These are phyloP conservation scores for Asterophora parasitica DNA, from an alignment of 768 basidiomycete species.

Conservation along the genomic window DNA sequence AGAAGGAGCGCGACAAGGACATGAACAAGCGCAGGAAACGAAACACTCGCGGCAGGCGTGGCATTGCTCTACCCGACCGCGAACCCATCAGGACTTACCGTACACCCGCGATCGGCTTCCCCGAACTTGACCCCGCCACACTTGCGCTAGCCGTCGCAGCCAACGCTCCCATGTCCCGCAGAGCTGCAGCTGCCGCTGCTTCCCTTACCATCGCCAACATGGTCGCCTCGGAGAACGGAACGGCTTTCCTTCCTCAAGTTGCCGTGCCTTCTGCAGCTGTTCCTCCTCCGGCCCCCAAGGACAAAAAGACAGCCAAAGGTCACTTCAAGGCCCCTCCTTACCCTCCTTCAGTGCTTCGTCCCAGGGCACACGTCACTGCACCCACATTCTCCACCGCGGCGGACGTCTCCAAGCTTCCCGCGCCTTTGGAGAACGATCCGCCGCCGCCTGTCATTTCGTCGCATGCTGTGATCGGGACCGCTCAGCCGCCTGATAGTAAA, in stretches of 20 bases:
- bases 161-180: slow-evolving; percentile 62
- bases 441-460: slow-evolving; percentile 30
- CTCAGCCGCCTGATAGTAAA: slow-evolving; percentile 41
- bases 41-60: slow-evolving; percentile 75
- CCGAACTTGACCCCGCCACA: slow-evolving; percentile 68
- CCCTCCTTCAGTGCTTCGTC: slow-evolving; percentile 47
- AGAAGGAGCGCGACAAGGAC: slow-evolving; percentile 94
- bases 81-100: slow-evolving; percentile 90
- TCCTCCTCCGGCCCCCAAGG: slow-evolving; percentile 11
- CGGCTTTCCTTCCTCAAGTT: slow-evolving; percentile 45
- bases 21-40: slow-evolving; percentile 80
- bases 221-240: slow-evolving; percentile 89
- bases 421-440: slow-evolving; percentile 58
- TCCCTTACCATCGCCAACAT: slow-evolving; percentile 84
- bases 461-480: slow-evolving; percentile 1
- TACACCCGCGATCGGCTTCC: slow-evolving; percentile 83
- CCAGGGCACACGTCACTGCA: slow-evolving; percentile 54
- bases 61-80: slow-evolving; percentile 84
- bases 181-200: slow-evolving; percentile 85
- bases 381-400: slow-evolving; percentile 68
- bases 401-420: slow-evolving; percentile 52
- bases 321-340: slow-evolving; percentile 69
- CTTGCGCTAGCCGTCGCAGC: slow-evolving; percentile 62
- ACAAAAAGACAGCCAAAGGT: slow-evolving; percentile 39
- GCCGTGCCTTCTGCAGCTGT: slow-evolving; percentile 33